Percentiles rank a stretch among this genome's conserved stretches.
These are phyloP conservation scores for Stachybotrys echinatus DNA, from an alignment of 2,329 filamentous ascomycete species.

Conservation along the genomic window DNA sequence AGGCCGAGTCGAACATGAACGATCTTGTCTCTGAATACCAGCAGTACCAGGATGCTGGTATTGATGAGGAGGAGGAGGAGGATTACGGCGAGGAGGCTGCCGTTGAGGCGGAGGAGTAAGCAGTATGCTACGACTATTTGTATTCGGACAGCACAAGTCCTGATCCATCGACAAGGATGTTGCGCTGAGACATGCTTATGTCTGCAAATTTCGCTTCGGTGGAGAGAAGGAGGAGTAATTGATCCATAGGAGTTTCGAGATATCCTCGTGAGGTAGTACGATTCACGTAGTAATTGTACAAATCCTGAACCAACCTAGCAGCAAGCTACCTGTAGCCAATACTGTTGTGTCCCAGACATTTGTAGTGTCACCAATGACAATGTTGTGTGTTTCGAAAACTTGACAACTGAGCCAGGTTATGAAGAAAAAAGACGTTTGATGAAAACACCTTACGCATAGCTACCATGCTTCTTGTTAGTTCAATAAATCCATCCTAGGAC, in stretches of 20 bases:
- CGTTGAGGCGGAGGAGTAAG: constrained; percentile 61
- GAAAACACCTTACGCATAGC: too few relatives aligned
- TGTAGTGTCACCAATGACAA: too few relatives aligned
- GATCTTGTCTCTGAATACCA: constrained; percentile 99
- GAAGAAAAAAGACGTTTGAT: too few relatives aligned
- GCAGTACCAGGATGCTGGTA: constrained; percentile 98
- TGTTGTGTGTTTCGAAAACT: too few relatives aligned
- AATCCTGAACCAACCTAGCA: constrained; percentile 17
- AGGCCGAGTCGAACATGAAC: constrained; percentile 99
- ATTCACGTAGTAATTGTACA: constrained; percentile 24
- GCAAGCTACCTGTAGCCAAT: constrained; percentile 11
- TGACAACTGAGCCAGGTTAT: too few relatives aligned
- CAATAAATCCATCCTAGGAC: too few relatives aligned
- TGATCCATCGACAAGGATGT: constrained; percentile 5
- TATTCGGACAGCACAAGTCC: constrained; percentile 5
- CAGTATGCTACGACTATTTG: neutral
- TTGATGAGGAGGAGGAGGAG: constrained; percentile 97
- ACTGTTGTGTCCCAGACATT: too few relatives aligned
- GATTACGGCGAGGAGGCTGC: constrained; percentile 85
- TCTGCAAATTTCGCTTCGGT: constrained; percentile 13
- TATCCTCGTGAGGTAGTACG: constrained; percentile 32
- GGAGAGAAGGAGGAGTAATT: constrained; percentile 21
- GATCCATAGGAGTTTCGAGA: constrained; percentile 29
- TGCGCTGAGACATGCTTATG: neutral
- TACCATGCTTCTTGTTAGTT: too few relatives aligned